Evolutionary conservation across 768 basidiomycete genomes (phyloP).

Genomic region (Termitomyces sp.): DNA sequence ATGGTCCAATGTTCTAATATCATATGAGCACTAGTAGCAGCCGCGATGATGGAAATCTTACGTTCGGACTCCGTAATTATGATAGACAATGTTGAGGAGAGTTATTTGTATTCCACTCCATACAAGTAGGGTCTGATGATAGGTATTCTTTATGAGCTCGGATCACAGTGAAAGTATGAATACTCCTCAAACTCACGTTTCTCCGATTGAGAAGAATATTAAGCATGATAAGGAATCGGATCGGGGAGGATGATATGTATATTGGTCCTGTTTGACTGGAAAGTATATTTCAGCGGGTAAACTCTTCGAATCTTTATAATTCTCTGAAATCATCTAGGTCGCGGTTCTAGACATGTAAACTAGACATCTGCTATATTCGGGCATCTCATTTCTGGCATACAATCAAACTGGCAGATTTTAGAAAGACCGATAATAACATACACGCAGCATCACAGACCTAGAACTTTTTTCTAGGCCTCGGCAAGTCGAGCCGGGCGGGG

Average conservation of each 20-base stretch:
- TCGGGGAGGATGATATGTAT: no score
- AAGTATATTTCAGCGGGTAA: neutral
- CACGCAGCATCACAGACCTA: neutral
- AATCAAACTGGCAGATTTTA: neutral
- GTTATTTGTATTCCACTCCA: constrained; percentile 28
- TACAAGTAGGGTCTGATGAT: constrained; percentile 24
- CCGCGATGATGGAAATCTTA: constrained; percentile 3
- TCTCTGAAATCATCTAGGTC: neutral
- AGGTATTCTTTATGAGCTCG: neutral
- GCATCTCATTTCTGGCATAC: neutral
- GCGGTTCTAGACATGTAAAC: neutral
- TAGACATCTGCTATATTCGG: neutral
- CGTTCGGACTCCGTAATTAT: constrained; percentile 20
- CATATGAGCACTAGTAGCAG: neutral
- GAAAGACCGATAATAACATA: neutral
- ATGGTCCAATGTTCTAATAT: neutral
- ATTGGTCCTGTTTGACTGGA: neutral
- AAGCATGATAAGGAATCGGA: constrained; percentile 4
- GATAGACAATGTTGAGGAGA: constrained; percentile 22
- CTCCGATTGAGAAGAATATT: constrained; percentile 19
- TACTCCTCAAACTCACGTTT: constrained; percentile 15
- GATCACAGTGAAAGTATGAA: neutral
- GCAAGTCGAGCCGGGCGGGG: neutral
- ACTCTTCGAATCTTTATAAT: neutral
- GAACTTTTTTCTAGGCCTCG: neutral